Conservation (phyloP, 2,329 filamentous ascomycete species). For the Stagonosporopsis cucurbitacearum region DNA sequence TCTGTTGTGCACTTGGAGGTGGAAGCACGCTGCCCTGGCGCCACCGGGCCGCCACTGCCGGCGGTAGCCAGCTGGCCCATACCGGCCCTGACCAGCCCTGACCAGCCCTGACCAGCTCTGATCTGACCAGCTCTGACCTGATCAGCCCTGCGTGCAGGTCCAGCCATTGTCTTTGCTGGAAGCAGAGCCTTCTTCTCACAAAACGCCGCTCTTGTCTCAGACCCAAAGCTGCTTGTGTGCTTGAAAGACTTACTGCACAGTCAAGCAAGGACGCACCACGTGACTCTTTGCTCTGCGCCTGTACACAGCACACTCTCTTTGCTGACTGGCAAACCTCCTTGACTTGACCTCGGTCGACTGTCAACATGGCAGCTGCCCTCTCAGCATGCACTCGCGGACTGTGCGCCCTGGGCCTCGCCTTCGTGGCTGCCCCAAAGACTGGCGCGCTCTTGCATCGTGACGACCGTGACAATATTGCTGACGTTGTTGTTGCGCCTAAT, state of each 20-base stretch:
- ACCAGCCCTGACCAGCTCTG: background rate
- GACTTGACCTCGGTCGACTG: background rate
- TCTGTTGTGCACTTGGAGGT: conserved; percentile 13
- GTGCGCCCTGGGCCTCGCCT: background rate
- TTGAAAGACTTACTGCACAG: background rate
- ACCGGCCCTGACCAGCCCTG: conserved; percentile 1
- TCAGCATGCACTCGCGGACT: background rate
- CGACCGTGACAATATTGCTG: too few relatives aligned
- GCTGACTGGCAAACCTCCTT: background rate
- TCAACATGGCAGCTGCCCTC: background rate
- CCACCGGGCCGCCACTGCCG: conserved; percentile 1
- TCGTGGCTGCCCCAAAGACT: conserved; percentile 4
- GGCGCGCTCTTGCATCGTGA: background rate
- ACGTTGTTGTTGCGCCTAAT: background rate
- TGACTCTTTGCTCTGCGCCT: background rate
- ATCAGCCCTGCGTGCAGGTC: background rate
- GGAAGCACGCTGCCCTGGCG: background rate
- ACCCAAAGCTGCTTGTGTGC: background rate
- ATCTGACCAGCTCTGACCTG: background rate
- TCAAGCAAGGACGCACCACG: background rate
- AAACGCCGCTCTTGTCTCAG: background rate
- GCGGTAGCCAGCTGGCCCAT: too few relatives aligned
- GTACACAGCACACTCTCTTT: background rate
- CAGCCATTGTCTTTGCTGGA: background rate
- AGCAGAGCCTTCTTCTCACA: background rate